Conservation (phyloP, 176 grass and related monocot species). For the Phyllostachys edulis region DNA sequence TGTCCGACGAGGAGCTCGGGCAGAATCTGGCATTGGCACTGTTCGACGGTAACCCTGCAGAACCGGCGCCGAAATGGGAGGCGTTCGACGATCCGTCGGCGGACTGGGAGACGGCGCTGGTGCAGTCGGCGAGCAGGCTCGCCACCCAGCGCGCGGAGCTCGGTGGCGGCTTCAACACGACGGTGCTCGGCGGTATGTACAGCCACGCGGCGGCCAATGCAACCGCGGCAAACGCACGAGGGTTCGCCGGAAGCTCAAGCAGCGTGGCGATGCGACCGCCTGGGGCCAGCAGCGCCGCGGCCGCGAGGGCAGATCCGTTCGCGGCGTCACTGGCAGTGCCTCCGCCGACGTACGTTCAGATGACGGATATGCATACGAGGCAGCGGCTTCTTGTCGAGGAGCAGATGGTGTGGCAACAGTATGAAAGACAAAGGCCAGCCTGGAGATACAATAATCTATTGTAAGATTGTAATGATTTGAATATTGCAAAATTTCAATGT, state of each 20-base stretch:
- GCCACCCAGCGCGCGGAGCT: slow-evolving; percentile 34
- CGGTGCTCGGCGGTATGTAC: slow-evolving; percentile 49
- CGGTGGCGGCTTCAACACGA: slow-evolving; percentile 49
- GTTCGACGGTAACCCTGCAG: slow-evolving; percentile 24
- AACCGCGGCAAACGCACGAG: not conserved
- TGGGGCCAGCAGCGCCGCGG: not conserved
- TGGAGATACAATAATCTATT: not conserved
- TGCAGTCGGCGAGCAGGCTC: slow-evolving; percentile 38
- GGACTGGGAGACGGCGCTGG: slow-evolving; percentile 48
- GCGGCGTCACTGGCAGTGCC: slow-evolving; percentile 55
- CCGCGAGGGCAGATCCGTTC: slow-evolving; percentile 41
- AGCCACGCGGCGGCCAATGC: slow-evolving; percentile 3
- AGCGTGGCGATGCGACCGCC: slow-evolving; percentile 30
- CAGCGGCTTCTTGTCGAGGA: slow-evolving; percentile 52
- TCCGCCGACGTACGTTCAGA: slow-evolving; percentile 62
- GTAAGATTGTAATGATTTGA: too few relatives aligned
- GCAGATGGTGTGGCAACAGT: slow-evolving; percentile 54
- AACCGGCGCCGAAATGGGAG: slow-evolving; percentile 44
- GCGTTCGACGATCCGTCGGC: slow-evolving; percentile 35
- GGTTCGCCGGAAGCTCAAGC: slow-evolving; percentile 43
- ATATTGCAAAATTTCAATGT: not conserved
- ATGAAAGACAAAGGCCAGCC: not conserved
- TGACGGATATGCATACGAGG: slow-evolving; percentile 61
- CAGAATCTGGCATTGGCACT: slow-evolving; percentile 42
- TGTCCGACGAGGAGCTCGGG: slow-evolving; percentile 39